Conservation (phyloP, 2,329 filamentous ascomycete genomes). For the Escovopsis sp. region DNA sequence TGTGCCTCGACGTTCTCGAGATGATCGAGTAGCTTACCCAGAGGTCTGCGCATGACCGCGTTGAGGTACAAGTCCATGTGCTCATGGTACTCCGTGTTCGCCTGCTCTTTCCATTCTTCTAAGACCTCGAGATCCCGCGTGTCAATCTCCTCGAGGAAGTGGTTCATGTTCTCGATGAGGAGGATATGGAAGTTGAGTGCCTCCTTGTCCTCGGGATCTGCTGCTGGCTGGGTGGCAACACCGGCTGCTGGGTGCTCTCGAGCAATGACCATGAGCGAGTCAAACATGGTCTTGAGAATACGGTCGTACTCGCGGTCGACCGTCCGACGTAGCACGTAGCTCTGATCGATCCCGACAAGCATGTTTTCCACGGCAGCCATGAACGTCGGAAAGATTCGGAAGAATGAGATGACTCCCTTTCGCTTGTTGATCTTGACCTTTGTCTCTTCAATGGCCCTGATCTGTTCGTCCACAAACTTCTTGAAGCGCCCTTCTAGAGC, state of each 20-base stretch:
- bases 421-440: constrained; percentile 99
- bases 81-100: constrained; percentile 64
- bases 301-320: constrained; percentile 80
- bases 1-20: constrained; percentile 76
- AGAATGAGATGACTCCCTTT: constrained; percentile 90
- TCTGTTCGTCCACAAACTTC: constrained; percentile 87
- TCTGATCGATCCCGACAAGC: constrained; percentile 43
- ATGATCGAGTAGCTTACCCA: constrained; percentile 85
- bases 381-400: constrained; percentile 84
- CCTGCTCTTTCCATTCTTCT: constrained; percentile 68
- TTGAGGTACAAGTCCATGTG: constrained; percentile 80
- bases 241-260: constrained; percentile 45
- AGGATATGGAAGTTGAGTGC: constrained; percentile 94
- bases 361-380: constrained; percentile 73
- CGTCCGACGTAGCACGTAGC: constrained; percentile 53
- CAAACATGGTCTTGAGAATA: constrained; percentile 91
- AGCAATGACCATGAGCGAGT: constrained; percentile 89
- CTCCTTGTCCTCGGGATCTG: constrained; percentile 76
- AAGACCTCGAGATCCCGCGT: constrained; percentile 59
- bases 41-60: constrained; percentile 73
- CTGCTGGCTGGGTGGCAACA: constrained; percentile 27
- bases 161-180: constrained; percentile 97
- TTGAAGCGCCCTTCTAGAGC: constrained; percentile 62
- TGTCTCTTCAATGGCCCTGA: constrained; percentile 90
- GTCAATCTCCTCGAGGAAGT: constrained; percentile 87